Evolutionary conservation across 2,329 filamentous ascomycete genomes (phyloP).

Genomic region (Talaromyces marneffei): DNA sequence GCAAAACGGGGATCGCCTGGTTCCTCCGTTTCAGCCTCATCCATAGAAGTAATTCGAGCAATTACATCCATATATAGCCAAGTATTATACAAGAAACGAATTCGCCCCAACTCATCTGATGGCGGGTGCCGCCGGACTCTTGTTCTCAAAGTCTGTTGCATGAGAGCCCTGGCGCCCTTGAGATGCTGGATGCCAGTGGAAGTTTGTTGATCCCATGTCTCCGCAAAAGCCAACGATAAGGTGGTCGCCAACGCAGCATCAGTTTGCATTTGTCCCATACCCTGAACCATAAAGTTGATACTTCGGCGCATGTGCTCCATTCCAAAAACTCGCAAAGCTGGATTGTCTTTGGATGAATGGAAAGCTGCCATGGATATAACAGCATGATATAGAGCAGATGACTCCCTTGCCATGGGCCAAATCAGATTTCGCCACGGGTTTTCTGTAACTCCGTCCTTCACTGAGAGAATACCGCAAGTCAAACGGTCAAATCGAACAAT

Average conservation of each 20-base stretch:
- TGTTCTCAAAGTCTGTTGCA: slow-evolving; percentile 53
- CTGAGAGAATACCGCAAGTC: slow-evolving; percentile 64
- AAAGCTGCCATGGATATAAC: slow-evolving; percentile 65
- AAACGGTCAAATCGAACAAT: slow-evolving; percentile 58
- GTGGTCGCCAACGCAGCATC: slow-evolving; percentile 66
- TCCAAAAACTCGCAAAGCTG: slow-evolving; percentile 54
- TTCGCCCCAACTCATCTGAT: slow-evolving; percentile 48
- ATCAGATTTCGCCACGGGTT: slow-evolving; percentile 67
- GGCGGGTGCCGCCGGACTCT: slow-evolving; percentile 29
- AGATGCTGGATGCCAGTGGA: slow-evolving; percentile 65
- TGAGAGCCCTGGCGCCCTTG: slow-evolving; percentile 59
- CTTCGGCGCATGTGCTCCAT: slow-evolving; percentile 65
- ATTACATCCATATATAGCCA: slow-evolving; percentile 73
- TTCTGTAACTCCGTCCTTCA: slow-evolving; percentile 63
- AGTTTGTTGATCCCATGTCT: slow-evolving; percentile 66
- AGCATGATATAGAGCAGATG: slow-evolving; percentile 61
- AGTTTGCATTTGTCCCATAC: slow-evolving; percentile 58
- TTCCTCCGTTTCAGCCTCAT: slow-evolving; percentile 51
- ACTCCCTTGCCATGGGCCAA: slow-evolving; percentile 62
- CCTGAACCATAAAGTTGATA: slow-evolving; percentile 53
- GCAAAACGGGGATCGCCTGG: slow-evolving; percentile 36
- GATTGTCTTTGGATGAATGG: slow-evolving; percentile 56
- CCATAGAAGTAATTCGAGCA: slow-evolving; percentile 58
- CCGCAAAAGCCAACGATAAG: slow-evolving; percentile 61
- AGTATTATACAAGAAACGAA: slow-evolving; percentile 64